Base-by-base conservation (phyloP, 352 stramenopile species). In the Phytophthora lateralis region DNA sequence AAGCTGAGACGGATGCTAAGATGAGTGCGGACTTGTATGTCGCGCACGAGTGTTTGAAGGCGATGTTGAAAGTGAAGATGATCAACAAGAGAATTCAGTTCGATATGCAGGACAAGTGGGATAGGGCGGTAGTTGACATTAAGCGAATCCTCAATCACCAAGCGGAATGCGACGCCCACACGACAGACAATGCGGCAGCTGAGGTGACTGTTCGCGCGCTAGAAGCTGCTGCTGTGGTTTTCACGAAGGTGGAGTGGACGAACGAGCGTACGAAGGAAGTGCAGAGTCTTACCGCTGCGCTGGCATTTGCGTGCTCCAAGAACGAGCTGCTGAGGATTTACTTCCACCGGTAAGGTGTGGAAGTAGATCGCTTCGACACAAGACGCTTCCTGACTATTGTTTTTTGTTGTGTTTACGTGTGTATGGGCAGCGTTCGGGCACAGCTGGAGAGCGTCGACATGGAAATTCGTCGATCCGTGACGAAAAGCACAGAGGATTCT, bases 241-340 rank as follows among this genome's bases (percentile, higher is more conserved):
- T 73, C 21, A 20, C n/a, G 20, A 64, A 51, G 15, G 3, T 76
- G 1, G 27, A 45, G n/a, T 55, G 34, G 63, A 65, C 45, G 11
- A 9, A 4, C 10, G 43, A 69, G 20, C 26, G 29, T 29, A 29
- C 39, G 3, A 50, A 69, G 32, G 63, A 76, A 55, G 41, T 63
- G n/a, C 39, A 21, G 3, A 37, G 48, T 20, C 14, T 73, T 11
- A 26, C 70, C 2, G 50, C 45, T 30, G 44, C 26, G 1, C 63
- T 76, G 17, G 49, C 52, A n/a, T 38, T 62, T 17, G 53, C 63
- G n/a, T 76, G 68, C 38, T 54, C 59, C 21, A 70, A 63, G 37
- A 73, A 66, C 50, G 37, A 70, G 44, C 15, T 55, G 50, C 44
- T 76, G 7, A 59, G 53, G 7, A 18, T 27, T 30, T 48, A 46